Conservation (phyloP, 2,329 filamentous ascomycete species). For the Aquanectria penicillioides region DNA sequence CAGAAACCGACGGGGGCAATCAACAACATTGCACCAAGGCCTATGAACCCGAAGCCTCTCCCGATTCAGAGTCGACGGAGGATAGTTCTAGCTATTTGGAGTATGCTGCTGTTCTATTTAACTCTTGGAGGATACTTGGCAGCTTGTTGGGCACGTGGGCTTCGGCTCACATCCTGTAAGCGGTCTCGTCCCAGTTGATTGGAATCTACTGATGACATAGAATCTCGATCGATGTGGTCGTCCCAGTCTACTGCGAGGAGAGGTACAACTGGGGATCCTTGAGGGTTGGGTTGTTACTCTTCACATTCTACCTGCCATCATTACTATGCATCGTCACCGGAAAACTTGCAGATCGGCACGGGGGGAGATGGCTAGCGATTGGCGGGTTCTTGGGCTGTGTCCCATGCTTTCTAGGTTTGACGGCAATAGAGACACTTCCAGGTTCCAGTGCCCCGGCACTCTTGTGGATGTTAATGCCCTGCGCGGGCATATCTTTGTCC, state of each 20-base stretch:
- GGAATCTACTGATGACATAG: constrained; percentile 1
- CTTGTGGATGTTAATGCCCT: constrained; percentile 23
- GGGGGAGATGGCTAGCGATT: constrained; percentile 21
- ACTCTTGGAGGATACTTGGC: constrained; percentile 25
- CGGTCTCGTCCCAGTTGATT: neutral
- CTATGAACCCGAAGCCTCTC: neutral
- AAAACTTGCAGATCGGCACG: constrained; percentile 20
- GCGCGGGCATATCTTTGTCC: constrained; percentile 20
- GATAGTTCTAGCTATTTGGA: neutral
- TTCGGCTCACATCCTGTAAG: constrained; percentile 27
- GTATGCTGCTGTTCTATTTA: constrained; percentile 15
- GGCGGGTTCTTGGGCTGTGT: constrained; percentile 18
- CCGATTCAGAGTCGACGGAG: neutral
- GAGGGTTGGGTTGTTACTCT: constrained; percentile 15
- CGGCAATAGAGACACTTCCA: constrained; percentile 7
- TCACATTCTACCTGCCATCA: constrained; percentile 24
- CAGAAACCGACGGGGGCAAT: neutral
- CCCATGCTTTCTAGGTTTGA: constrained; percentile 19
- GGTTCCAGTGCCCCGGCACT: neutral
- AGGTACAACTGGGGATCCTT: constrained; percentile 9
- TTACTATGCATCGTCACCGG: constrained; percentile 21
- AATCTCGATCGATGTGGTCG: constrained; percentile 24
- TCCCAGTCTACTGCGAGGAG: constrained; percentile 19
- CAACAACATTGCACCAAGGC: neutral
- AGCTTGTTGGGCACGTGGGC: constrained; percentile 25